phyloP scores from a whole-genome alignment of 2,329 filamentous ascomycete genomes.

The Fusarium stilboides region DNA sequence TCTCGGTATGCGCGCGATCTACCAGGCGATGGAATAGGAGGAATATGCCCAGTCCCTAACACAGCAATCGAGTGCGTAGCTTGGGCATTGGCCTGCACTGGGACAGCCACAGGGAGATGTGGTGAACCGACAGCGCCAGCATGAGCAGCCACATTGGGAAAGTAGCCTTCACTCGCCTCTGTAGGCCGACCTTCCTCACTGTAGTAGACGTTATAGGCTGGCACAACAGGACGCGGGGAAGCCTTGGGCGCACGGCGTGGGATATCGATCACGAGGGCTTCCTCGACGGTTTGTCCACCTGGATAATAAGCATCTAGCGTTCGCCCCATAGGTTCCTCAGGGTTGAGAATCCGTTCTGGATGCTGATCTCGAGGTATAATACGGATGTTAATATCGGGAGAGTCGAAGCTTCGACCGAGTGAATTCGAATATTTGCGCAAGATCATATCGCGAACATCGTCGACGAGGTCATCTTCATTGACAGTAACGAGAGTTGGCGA shows the following conservation, averaged over 20 bases:
- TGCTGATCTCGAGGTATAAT: constrained; percentile 79
- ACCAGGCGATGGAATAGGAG: constrained; percentile 86
- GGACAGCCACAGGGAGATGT: constrained; percentile 59
- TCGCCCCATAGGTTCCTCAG: constrained; percentile 86
- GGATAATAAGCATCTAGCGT: constrained; percentile 88
- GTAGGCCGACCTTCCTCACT: constrained; percentile 75
- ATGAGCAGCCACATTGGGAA: constrained; percentile 74
- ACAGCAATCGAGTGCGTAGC: constrained; percentile 80
- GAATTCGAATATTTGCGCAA: constrained; percentile 95
- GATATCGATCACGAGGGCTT: constrained; percentile 92
- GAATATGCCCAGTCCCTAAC: constrained; percentile 83
- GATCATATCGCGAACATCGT: constrained; percentile 94
- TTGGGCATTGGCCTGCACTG: constrained; percentile 54
- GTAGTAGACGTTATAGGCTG: constrained; percentile 67
- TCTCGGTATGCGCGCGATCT: constrained; percentile 70
- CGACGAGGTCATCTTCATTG: constrained; percentile 89
- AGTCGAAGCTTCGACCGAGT: constrained; percentile 88
- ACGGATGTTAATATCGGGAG: constrained; percentile 88
- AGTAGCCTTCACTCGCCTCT: constrained; percentile 85
- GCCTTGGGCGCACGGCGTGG: constrained; percentile 85
- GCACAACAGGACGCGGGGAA: constrained; percentile 68
- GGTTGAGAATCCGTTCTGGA: constrained; percentile 80
- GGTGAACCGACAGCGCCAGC: constrained; percentile 58
- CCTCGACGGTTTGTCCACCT: constrained; percentile 87
- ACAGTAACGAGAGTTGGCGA: constrained; percentile 91